Base-by-base conservation (phyloP, 345 rosid genomes). In the Lepidium didymum region DNA sequence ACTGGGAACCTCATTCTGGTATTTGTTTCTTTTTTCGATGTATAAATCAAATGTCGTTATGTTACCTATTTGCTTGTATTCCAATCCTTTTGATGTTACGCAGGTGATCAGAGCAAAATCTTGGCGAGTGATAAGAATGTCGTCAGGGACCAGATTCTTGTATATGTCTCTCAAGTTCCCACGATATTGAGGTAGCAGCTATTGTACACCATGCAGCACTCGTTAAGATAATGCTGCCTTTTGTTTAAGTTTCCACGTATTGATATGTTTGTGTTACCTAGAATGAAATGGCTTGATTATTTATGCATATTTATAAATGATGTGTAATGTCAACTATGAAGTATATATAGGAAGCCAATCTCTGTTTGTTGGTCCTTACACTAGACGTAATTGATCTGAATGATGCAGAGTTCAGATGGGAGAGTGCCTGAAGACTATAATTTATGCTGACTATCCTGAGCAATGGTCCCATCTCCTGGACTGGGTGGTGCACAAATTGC, bases 361-460 rank as follows among this genome's bases (percentile, higher is more conserved):
- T 67, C 15, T 51, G 23, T 34, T 57, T 65, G 6, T 43, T 67
- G 23, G 42, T 64, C 56, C 65, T 70, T 64, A 62, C 34, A 42
- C 4, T 57, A n/a, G 38, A 38, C 41, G 35, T 59, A 52, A 11
- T 47, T 60, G 71, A 29, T 67, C 47, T 65, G 41, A 46, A n/a
- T 75, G 66, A 47, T 60, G 57, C 81, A 95, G 99, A 81, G 94
- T 84, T 21, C 99, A 95, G 75, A 72, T 95, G 85, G 99, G 99
- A 15, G 99, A 95, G 83, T 91, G 99, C 77, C 84, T 95, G 33
- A 95, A 95, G 83, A 91, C 99, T 10, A 83, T 95, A 38, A 85
- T 95, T 56, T 94, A 89, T 55, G 86, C 92, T 37, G 99, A 95
- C 82, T 95, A 95, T 72, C 99, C 99, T 0, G 99, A 95, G 80